These are phyloP conservation scores for Vaccinium vitisidaea DNA, from an alignment of 148 eudicot genomes.

Conservation along the genomic window DNA sequence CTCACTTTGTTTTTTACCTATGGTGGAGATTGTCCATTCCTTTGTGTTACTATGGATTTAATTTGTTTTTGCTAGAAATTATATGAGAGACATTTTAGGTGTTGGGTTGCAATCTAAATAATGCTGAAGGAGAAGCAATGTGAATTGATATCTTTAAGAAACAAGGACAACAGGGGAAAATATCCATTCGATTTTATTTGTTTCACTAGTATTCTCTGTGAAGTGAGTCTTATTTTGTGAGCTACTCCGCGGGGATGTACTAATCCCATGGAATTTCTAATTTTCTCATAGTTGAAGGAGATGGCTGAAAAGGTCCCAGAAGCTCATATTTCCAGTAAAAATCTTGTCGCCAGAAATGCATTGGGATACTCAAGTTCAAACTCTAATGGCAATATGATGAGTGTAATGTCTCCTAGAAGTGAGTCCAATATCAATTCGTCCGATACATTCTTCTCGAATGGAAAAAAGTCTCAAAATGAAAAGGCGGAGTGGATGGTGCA, in stretches of 20 bases:
- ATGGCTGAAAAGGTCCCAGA: slow-evolving; percentile 51
- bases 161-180: background rate
- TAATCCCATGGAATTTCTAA: slow-evolving; percentile 14
- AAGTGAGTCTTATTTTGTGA: background rate
- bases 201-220: background rate
- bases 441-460: slow-evolving; percentile 40
- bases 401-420: slow-evolving; percentile 41
- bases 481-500: slow-evolving; percentile 71
- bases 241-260: slow-evolving; percentile 1
- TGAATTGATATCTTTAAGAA: background rate
- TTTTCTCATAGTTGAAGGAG: slow-evolving; percentile 66
- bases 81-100: background rate
- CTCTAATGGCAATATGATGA: slow-evolving; percentile 36
- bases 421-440: slow-evolving; percentile 40
- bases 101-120: background rate
- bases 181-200: background rate
- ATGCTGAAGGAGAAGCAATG: background rate
- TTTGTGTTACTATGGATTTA: too few relatives aligned
- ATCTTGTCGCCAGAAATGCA: slow-evolving; percentile 25
- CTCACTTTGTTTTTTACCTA: background rate
- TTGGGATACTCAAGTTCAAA: slow-evolving; percentile 25
- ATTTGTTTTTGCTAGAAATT: background rate
- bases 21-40: background rate
- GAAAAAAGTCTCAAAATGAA: slow-evolving; percentile 48
- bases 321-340: slow-evolving; percentile 33